Conservation (phyloP, 2,329 filamentous ascomycete genomes). For the Cytospora schulzeri region DNA sequence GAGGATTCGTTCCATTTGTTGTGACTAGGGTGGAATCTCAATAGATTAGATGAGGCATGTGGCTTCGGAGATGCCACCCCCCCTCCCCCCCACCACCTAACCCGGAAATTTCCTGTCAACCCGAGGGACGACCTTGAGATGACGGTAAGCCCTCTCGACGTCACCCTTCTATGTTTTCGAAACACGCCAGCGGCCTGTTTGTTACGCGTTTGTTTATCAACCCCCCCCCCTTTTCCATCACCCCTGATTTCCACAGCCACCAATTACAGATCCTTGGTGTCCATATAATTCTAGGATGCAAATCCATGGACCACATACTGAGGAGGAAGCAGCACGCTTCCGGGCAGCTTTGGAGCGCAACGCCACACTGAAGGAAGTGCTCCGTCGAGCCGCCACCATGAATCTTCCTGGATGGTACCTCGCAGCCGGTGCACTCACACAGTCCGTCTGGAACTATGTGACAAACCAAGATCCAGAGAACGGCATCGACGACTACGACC, state of each 20-base stretch:
- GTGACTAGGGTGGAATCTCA: too few species aligned
- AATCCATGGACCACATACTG: constrained; percentile 20
- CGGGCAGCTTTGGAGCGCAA: constrained; percentile 22
- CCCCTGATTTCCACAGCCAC: not conserved
- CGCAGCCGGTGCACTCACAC: constrained; percentile 41
- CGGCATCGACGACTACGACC: constrained; percentile 42
- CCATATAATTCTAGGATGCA: constrained; percentile 1
- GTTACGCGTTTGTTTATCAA: not conserved
- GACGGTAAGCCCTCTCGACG: too few species aligned
- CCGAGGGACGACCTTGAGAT: too few species aligned
- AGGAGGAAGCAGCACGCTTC: constrained; percentile 22
- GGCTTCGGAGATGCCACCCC: too few species aligned
- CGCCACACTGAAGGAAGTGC: constrained; percentile 25
- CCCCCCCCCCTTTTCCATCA: not conserved
- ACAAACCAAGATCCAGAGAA: constrained; percentile 35
- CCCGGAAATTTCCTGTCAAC: too few species aligned
- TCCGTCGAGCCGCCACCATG: constrained; percentile 24
- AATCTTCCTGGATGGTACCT: constrained; percentile 29
- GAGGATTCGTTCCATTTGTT: too few species aligned
- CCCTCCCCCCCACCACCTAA: too few species aligned
- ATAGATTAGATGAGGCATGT: too few species aligned
- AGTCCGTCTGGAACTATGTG: constrained; percentile 43
- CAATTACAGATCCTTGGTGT: not conserved
- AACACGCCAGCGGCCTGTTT: not conserved
- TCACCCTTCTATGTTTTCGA: too few species aligned